A percentile compares a stretch with the other conserved stretches of the same genome.
Conservation (phyloP, 2,329 filamentous ascomycete genomes). For the Metarhizium guizhouense region DNA sequence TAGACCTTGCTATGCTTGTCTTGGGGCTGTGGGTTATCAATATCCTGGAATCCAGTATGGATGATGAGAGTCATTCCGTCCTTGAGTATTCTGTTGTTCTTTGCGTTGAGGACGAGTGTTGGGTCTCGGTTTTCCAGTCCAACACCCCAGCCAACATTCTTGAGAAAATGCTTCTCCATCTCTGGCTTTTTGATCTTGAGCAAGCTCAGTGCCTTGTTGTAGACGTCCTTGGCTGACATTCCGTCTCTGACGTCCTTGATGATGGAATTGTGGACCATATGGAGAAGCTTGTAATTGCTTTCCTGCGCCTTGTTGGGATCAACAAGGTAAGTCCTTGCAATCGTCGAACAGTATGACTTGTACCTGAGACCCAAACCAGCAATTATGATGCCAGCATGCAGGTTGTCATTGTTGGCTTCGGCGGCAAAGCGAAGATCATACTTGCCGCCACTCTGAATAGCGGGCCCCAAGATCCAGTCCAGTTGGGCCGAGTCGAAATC, state of each 20-base stretch:
- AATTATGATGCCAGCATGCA: conserved; percentile 90
- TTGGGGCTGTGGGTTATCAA: conserved; percentile 78
- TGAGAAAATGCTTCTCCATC: conserved; percentile 87
- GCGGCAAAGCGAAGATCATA: conserved; percentile 80
- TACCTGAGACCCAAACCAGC: conserved; percentile 88
- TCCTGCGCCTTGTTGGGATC: conserved; percentile 96
- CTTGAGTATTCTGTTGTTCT: conserved; percentile 74
- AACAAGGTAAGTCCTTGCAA: conserved; percentile 89
- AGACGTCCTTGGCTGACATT: conserved; percentile 78
- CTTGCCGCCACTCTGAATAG: conserved; percentile 90
- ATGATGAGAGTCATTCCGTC: conserved; percentile 96
- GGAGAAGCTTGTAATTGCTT: conserved; percentile 82
- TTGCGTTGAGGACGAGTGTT: conserved; percentile 76
- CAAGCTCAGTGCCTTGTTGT: conserved; percentile 72
- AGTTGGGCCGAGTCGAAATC: conserved; percentile 84
- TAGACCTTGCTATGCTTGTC: conserved; percentile 87
- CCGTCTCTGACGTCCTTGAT: conserved; percentile 88
- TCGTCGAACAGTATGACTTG: conserved; percentile 88
- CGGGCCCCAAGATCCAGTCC: conserved; percentile 87
- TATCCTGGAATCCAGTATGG: conserved; percentile 80
- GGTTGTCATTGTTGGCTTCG: conserved; percentile 69
- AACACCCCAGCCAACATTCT: conserved; percentile 85
- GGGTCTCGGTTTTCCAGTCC: conserved; percentile 85
- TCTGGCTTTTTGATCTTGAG: conserved; percentile 90
- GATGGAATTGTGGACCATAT: conserved; percentile 77